Conservation (phyloP, 75 land plant genomes). For the Picea glauca region DNA sequence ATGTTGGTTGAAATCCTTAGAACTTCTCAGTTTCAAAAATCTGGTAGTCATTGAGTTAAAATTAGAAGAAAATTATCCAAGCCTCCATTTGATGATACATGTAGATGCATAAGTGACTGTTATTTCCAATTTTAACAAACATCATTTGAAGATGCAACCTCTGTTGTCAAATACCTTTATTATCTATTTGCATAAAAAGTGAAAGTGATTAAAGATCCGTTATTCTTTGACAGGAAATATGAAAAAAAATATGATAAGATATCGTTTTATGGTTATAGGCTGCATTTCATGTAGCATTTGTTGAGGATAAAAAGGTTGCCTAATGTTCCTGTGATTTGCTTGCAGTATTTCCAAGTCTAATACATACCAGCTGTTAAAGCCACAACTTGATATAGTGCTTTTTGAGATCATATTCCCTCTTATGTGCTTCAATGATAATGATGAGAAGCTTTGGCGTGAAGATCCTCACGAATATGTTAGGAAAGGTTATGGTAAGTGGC, state of each 20-base stretch:
- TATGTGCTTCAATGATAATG: constrained; percentile 95
- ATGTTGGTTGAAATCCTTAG: too few relatives aligned
- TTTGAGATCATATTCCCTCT: constrained; percentile 99
- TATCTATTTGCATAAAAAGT: not conserved
- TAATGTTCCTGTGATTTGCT: not conserved
- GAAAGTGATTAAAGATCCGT: not conserved
- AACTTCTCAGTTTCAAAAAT: too few relatives aligned
- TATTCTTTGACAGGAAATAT: not conserved
- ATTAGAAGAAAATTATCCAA: too few relatives aligned
- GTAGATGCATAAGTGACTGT: too few relatives aligned
- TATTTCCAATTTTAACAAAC: too few relatives aligned
- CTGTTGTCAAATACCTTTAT: too few relatives aligned
- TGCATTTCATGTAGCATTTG: not conserved
- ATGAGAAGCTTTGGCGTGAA: constrained; percentile 93
- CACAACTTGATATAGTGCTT: constrained; percentile 79
- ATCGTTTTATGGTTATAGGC: not conserved
- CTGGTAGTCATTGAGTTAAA: too few relatives aligned
- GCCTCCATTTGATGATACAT: too few relatives aligned
- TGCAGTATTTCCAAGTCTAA: constrained; percentile 83
- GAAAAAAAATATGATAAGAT: not conserved
- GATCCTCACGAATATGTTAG: constrained; percentile 99
- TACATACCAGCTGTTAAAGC: constrained; percentile 83
- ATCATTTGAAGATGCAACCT: too few relatives aligned
- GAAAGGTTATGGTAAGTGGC: constrained; percentile 93
- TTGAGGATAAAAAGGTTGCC: not conserved